phyloP scores from a whole-genome alignment of 208 protist species.

The Herpetomonas muscarum region DNA sequence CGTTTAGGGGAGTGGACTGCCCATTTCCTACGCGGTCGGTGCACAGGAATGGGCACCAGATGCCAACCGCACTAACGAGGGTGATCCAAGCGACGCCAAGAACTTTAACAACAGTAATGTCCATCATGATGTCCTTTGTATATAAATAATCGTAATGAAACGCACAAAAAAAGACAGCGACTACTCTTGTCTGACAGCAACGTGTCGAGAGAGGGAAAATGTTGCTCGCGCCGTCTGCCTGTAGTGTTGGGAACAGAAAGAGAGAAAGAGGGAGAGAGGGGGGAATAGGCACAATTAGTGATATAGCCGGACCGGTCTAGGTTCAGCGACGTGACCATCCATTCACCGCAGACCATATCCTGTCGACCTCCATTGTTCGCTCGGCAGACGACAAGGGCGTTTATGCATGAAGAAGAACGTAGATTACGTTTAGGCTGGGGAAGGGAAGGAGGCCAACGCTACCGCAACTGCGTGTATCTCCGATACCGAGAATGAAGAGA shows the following conservation, averaged over 20 bases:
- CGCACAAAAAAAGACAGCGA: no score
- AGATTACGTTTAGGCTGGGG: no score
- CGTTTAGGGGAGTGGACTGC: not conserved
- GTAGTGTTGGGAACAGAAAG: not conserved
- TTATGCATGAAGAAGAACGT: no score
- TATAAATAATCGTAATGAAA: not conserved
- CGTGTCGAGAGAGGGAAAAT: no score
- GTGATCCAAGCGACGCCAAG: not conserved
- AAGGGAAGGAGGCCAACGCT: no score
- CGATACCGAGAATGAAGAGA: no score
- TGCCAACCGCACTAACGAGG: constrained; percentile 37
- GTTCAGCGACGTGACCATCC: no score
- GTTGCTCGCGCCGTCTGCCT: not conserved
- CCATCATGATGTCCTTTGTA: not conserved
- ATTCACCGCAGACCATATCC: no score
- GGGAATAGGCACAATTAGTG: not conserved
- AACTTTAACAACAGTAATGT: not conserved
- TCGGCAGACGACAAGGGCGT: no score
- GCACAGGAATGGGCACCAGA: constrained; percentile 43
- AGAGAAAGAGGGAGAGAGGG: constrained; percentile 4
- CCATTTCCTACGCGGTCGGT: constrained; percentile 14
- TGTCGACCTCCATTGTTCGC: no score
- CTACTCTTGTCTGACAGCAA: not conserved
- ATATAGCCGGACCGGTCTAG: no score
- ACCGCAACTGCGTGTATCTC: no score